Evolutionary conservation across 768 basidiomycete species (phyloP), one percentile per base, ranked within the genome.

Genomic region (Lactarius psammicola): DNA sequence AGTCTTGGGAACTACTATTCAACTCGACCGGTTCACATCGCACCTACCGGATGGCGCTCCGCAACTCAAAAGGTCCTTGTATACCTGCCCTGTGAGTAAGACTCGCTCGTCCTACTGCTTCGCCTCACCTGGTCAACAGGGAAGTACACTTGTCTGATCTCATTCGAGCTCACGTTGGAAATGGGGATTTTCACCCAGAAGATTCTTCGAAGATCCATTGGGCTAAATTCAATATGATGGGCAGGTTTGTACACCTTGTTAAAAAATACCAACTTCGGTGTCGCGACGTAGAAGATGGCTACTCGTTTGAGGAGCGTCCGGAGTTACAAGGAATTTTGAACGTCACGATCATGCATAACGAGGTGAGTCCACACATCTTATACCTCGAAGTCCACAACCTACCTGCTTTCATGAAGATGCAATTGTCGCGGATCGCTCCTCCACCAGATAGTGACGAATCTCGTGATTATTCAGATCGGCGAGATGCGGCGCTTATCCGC

Each of bases 151-250:
- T 95, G 71, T 90, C 92, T 46, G 95, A 96, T 74, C 81, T 98
- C 56, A 89, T 95, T 55, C 87, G 87, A 67, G 85, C 94, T 9
- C 88, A 97, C 69, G 92, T 93, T 76, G 90, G 87, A 64, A 95
- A 96, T 67, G 80, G 81, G 2, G 92, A 95, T 70, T 82, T 85
- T 68, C 84, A 85, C 68, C 78, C 85, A 8, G 78, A 82, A 26
- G 88, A 92, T 71, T 80, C 86, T 4, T 79, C 75, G 46, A 86
- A 87, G 73, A 90, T 98, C 61, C 94, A 98, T 72, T 98, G 96
- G 96, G 92, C 89, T 31, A 98, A 98, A 77, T 97, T 91, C 76
- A 90, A 89, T 69, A 89, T 94, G 84, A 90, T 98, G 80, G 95
- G 89, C 34, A 84, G 87, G 66, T 94, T 95, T 71, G 86, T 96